Evolutionary conservation across 352 stramenopile genomes (phyloP).

Genomic region (Pythium myriotylum): DNA sequence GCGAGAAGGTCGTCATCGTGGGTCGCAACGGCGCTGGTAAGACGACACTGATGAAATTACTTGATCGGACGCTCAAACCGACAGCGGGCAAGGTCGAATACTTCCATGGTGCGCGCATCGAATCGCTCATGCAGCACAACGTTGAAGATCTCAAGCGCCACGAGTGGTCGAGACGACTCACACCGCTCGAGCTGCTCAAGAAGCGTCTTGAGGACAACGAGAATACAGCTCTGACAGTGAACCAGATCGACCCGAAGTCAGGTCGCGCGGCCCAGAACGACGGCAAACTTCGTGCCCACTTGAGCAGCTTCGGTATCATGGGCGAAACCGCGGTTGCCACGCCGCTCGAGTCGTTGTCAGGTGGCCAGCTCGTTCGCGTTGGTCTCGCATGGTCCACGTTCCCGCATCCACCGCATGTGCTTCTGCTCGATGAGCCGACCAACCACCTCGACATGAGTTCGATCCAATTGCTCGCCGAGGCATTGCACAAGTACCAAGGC

Average conservation of each 20-base stretch:
- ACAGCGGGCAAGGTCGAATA: slow-evolving; percentile 45
- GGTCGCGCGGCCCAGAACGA: slow-evolving; percentile 16
- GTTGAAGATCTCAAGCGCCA: slow-evolving; percentile 63
- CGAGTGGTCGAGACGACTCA: slow-evolving; percentile 45
- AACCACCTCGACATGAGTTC: slow-evolving; percentile 93
- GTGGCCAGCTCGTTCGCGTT: slow-evolving; percentile 52
- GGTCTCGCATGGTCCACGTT: slow-evolving; percentile 57
- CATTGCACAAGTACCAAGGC: slow-evolving; percentile 54
- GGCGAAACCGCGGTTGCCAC: slow-evolving; percentile 35
- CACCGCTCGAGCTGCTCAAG: slow-evolving; percentile 44
- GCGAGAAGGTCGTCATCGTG: slow-evolving; percentile 85
- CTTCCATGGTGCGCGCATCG: slow-evolving; percentile 52
- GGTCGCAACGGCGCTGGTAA: slow-evolving; percentile 96
- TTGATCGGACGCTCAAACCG: slow-evolving; percentile 77
- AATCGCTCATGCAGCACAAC: slow-evolving; percentile 65
- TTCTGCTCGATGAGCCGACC: slow-evolving; percentile 93
- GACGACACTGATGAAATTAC: slow-evolving; percentile 88
- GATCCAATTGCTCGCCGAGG: slow-evolving; percentile 74
- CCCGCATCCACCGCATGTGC: slow-evolving; percentile 89
- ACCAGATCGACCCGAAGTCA: slow-evolving; percentile 3
- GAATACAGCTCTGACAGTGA: slow-evolving; percentile 2
- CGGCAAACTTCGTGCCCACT: slow-evolving; percentile 43
- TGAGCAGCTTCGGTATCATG: slow-evolving; percentile 54
- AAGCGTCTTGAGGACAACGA: slow-evolving; percentile 38
- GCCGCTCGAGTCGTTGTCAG: slow-evolving; percentile 46